Evolutionary conservation across 2,329 filamentous ascomycete genomes (phyloP), one percentile per base, ranked within the genome.

Genomic region (Trichoderma lentiforme): DNA sequence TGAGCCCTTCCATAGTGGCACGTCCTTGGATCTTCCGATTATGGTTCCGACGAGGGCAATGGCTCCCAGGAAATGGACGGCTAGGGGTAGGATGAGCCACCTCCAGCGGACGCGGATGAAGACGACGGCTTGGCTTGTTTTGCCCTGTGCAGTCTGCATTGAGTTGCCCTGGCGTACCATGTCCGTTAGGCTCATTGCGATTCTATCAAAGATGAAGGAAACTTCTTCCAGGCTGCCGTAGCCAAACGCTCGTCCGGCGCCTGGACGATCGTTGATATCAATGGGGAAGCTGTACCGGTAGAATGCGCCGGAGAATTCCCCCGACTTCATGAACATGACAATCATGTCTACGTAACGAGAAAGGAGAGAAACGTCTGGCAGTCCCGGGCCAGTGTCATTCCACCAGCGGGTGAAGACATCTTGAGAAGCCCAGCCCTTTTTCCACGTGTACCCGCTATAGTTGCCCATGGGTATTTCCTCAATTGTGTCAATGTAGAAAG

Each of bases 21-120:
- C 24, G 34, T 36, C 34, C 2, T 28, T 68, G 26, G 53, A 7
- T 21, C 53, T 24, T 6, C 24, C 53, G 11, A 60, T 15, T 6
- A 68, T 18, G 3, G 53, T 36, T 32, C 24, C 26, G 26, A 58
- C 6, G 11, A 68, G 18, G 24, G 65, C 65, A n/a, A 58, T 43
- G 1, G 18, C 18, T 7, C 53, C 65, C 2, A 60, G 3, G 15
- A 68, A 30, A 6, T 68, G 65, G 12, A 47, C 53, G 6, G 21
- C 18, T 39, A 68, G 34, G 15, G 53, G 53, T 24, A 68, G 21
- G 34, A 68, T 58, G 53, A 58, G 65, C 65, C 65, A 60, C 7
- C 28, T 26, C 65, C 65, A 67, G 6, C 34, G 51, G 4, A 68
- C 65, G 4, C 53, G 64, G 3, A 68, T 60, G n/a, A 58, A 68